phyloP scores from a whole-genome alignment of 1,284 basidiomycete species.

The Porogramme epimiltina region DNA sequence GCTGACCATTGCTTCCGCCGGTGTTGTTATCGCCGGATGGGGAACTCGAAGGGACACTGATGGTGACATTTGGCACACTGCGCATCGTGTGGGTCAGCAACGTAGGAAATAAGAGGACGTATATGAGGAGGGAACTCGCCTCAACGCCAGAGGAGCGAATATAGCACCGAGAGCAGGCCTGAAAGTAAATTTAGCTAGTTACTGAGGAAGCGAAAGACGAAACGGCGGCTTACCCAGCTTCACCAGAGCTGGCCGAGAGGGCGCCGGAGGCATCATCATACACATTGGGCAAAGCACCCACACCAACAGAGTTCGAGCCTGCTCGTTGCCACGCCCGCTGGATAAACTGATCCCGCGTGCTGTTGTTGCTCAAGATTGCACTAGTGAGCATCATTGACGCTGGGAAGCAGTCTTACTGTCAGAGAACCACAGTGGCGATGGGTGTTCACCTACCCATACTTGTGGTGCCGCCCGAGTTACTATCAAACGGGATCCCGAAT shows the following conservation, averaged over 20 bases:
- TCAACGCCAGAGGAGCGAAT: conserved; percentile 26
- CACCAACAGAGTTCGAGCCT: not conserved
- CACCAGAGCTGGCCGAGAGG: not conserved
- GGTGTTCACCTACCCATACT: not conserved
- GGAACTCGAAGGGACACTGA: not conserved
- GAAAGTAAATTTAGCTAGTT: not conserved
- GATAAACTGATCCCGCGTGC: not conserved
- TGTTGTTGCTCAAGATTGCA: not conserved
- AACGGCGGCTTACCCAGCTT: conserved; percentile 19
- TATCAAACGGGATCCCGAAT: conserved; percentile 4
- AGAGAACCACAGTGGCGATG: not conserved
- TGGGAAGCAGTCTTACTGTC: not conserved
- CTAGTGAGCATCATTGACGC: not conserved
- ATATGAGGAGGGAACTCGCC: conserved; percentile 9
- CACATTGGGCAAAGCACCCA: not conserved
- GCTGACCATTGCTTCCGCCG: too few relatives aligned
- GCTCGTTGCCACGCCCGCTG: not conserved
- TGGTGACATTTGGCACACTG: not conserved
- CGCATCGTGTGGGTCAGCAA: conserved; percentile 13
- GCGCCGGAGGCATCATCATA: conserved; percentile 10
- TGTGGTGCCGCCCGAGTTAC: not conserved
- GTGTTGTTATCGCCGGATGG: too few relatives aligned
- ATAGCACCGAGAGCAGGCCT: conserved; percentile 26
- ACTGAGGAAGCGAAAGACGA: not conserved
- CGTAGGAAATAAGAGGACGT: conserved; percentile 1